Conservation (phyloP, 1,284 basidiomycete genomes). For the Apiotrichum akiyoshidainum region DNA sequence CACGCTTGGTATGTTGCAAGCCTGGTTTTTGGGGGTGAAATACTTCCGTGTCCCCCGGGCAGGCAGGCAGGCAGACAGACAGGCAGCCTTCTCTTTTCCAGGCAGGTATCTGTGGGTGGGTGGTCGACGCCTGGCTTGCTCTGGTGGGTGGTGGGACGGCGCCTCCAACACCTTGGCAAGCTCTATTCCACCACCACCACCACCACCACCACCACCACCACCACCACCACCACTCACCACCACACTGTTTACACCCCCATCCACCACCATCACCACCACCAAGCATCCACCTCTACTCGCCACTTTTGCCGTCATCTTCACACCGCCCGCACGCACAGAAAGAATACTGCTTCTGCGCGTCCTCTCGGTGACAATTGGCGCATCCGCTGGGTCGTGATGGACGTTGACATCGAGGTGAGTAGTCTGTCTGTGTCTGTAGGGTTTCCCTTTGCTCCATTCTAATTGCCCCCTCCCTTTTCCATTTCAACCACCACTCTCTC, state of each 20-base stretch:
- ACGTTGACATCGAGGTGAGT: slow-evolving; percentile 27
- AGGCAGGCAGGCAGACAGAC: too few species aligned
- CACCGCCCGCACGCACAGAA: not conserved
- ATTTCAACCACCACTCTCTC: too few species aligned
- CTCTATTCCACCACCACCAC: not conserved
- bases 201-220: not conserved
- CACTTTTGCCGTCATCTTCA: not conserved
- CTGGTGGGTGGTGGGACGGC: not conserved
- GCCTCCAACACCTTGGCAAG: slow-evolving; percentile 4
- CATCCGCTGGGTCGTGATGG: slow-evolving; percentile 23
- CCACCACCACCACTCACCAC: not conserved
- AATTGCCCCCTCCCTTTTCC: too few species aligned
- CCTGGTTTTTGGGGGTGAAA: too few species aligned
- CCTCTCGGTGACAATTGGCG: slow-evolving; percentile 8
- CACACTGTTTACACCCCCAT: not conserved
- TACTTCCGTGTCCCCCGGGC: too few species aligned
- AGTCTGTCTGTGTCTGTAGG: too few species aligned
- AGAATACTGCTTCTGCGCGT: slow-evolving; percentile 7
- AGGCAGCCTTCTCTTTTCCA: too few species aligned
- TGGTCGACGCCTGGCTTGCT: too few species aligned
- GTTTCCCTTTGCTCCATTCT: too few species aligned
- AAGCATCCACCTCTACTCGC: not conserved
- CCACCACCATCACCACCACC: not conserved
- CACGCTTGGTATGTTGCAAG: too few species aligned
- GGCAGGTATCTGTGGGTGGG: too few species aligned